phyloP scores from a whole-genome alignment of 208 protist genomes.

The Trypanosomatidae sp. region DNA sequence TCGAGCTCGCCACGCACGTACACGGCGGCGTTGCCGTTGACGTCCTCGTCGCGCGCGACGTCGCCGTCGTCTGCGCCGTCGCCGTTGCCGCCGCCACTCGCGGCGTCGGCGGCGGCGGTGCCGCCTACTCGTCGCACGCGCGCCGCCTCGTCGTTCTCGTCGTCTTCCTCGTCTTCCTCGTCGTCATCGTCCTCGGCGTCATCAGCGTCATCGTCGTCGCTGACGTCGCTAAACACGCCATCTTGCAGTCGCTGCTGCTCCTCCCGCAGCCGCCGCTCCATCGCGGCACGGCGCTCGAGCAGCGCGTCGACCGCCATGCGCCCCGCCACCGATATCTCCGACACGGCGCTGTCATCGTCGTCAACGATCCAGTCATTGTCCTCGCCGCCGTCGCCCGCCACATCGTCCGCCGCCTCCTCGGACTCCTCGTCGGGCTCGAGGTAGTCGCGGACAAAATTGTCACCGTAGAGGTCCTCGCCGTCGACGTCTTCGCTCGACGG shows the following conservation, averaged over 20 bases:
- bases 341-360: conserved; percentile 57
- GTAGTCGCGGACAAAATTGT: conserved; percentile 85
- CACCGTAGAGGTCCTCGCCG: conserved; percentile 82
- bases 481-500: conserved; percentile 27
- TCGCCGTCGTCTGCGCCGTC: conserved; percentile 5
- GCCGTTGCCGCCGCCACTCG: background rate
- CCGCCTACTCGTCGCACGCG: too few relatives aligned
- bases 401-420: conserved; percentile 52
- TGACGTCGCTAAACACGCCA: conserved; percentile 81
- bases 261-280: conserved; percentile 53
- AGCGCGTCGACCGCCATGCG: conserved; percentile 59
- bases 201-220: conserved; percentile 21
- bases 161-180: conserved; percentile 8
- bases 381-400: conserved; percentile 10
- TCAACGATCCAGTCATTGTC: conserved; percentile 12
- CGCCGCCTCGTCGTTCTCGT: too few relatives aligned
- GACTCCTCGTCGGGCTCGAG: conserved; percentile 69
- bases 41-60: conserved; percentile 13
- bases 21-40: conserved; percentile 24
- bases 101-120: too few relatives aligned
- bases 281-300: conserved; percentile 49
- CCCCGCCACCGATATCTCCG: conserved; percentile 61
- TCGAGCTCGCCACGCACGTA: conserved; percentile 73
- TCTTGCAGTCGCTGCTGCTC: conserved; percentile 41
- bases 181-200: conserved; percentile 11